phyloP scores from a whole-genome alignment of 106 monocot genomes.

The Allium fistulosum region DNA sequence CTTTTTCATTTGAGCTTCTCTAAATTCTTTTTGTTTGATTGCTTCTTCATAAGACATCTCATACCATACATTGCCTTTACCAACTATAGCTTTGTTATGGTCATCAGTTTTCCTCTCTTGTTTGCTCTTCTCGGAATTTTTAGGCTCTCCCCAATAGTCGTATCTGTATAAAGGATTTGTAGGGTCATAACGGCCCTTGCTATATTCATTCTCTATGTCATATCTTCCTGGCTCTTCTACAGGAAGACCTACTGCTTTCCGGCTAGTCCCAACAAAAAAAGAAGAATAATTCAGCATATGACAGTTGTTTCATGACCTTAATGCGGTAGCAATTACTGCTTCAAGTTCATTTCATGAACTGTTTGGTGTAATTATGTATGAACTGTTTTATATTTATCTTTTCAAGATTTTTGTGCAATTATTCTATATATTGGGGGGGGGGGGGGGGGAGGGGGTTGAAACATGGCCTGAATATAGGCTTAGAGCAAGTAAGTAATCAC shows the following conservation, averaged over 20 bases:
- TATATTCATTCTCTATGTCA: conserved; percentile 35
- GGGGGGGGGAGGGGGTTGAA: not conserved
- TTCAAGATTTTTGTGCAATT: not conserved
- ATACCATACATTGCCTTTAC: conserved; percentile 63
- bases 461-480: not conserved
- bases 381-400: not conserved
- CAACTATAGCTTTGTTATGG: conserved; percentile 70
- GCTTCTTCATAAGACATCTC: conserved; percentile 91
- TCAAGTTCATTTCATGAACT: not conserved
- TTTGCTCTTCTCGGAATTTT: conserved; percentile 68
- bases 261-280: conserved; percentile 29
- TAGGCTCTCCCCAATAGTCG: conserved; percentile 92
- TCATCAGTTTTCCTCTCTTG: conserved; percentile 44
- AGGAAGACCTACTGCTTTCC: conserved; percentile 78
- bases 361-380: not conserved
- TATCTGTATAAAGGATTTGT: conserved; percentile 58
- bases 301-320: not conserved
- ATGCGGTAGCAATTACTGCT: not conserved
- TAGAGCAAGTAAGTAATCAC: not conserved
- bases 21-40: conserved; percentile 30
- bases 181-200: conserved; percentile 64
- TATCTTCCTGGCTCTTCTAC: conserved; percentile 87
- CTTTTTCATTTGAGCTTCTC: conserved; percentile 37
- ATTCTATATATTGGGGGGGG: not conserved
- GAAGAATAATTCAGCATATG: not conserved